Evolutionary conservation across 2,329 filamentous ascomycete species (phyloP).

Genomic region (Microdochium nivale): DNA sequence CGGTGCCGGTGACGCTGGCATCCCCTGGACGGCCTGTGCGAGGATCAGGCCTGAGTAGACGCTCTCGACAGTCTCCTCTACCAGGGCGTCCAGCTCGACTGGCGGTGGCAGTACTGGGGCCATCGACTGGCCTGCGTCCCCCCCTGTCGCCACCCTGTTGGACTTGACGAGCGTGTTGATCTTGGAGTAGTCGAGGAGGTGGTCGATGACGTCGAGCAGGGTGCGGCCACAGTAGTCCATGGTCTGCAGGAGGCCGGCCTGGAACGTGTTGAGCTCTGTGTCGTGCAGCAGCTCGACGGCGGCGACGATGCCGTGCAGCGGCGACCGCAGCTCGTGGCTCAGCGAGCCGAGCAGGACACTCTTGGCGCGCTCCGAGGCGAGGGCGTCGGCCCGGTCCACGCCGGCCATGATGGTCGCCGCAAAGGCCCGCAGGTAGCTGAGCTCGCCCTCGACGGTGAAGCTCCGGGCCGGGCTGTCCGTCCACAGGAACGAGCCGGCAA

Average conservation of each 20-base stretch:
- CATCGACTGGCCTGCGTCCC: no score
- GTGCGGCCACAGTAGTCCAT: slow-evolving; percentile 43
- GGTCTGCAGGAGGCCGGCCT: slow-evolving; percentile 36
- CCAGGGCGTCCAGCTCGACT: slow-evolving; percentile 28
- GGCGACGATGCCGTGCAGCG: slow-evolving; percentile 50
- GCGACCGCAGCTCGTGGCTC: slow-evolving; percentile 52
- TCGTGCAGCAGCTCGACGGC: slow-evolving; percentile 44
- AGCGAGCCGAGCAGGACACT: slow-evolving; percentile 51
- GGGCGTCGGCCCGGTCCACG: slow-evolving; percentile 33
- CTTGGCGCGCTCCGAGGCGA: slow-evolving; percentile 36
- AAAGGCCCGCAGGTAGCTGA: slow-evolving; percentile 42
- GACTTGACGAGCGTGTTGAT: slow-evolving; percentile 31
- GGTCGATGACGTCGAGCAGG: slow-evolving; percentile 43
- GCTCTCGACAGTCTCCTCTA: slow-evolving; percentile 38
- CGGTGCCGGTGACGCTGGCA: no score
- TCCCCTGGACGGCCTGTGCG: slow-evolving; percentile 5
- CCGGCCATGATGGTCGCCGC: slow-evolving; percentile 48
- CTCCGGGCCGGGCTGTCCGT: slow-evolving; percentile 31
- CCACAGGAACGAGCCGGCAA: slow-evolving; percentile 40
- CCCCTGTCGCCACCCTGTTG: no score
- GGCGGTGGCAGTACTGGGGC: no score
- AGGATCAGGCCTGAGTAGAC: slow-evolving; percentile 36
- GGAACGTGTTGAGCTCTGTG: slow-evolving; percentile 35
- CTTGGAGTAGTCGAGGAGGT: slow-evolving; percentile 45
- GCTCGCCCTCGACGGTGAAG: slow-evolving; percentile 36